Evolutionary conservation across 129 eudicot genomes (phyloP).

Genomic region (Sambucus nigra): DNA sequence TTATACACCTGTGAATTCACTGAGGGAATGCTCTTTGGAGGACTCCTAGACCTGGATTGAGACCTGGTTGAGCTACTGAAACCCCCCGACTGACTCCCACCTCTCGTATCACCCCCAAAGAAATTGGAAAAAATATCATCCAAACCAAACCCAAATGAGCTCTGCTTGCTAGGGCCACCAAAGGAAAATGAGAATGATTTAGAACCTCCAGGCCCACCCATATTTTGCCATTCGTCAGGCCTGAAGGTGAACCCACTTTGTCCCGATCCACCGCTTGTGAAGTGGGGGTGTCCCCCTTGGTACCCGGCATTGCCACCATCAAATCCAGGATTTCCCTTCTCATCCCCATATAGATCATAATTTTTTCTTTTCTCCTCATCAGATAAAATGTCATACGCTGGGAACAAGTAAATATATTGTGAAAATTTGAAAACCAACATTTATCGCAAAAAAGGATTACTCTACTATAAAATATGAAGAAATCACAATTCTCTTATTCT

Average conservation of each 20-base stretch:
- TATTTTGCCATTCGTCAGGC: slow-evolving; percentile 76
- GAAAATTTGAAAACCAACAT: neutral
- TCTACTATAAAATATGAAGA: neutral
- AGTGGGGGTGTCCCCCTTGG: slow-evolving; percentile 45
- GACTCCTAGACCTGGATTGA: slow-evolving; percentile 22
- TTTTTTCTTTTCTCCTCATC: slow-evolving; percentile 89
- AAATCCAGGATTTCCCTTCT: slow-evolving; percentile 69
- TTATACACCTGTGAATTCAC: slow-evolving; percentile 46
- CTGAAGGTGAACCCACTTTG: slow-evolving; percentile 59
- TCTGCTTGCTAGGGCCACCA: slow-evolving; percentile 67
- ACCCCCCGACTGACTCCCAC: slow-evolving; percentile 57
- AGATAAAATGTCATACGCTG: slow-evolving; percentile 91
- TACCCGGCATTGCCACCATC: slow-evolving; percentile 41
- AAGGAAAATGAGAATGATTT: slow-evolving; percentile 84
- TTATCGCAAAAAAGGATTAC: neutral
- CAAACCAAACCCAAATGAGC: slow-evolving; percentile 55
- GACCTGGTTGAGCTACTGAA: slow-evolving; percentile 52
- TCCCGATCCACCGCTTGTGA: slow-evolving; percentile 80
- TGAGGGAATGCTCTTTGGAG: slow-evolving; percentile 34
- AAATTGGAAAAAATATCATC: slow-evolving; percentile 75
- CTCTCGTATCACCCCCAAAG: slow-evolving; percentile 71
- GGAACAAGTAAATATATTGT: slow-evolving; percentile 1
- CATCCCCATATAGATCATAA: slow-evolving; percentile 87
- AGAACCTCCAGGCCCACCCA: slow-evolving; percentile 68
- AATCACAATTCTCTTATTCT: neutral